phyloP scores from a whole-genome alignment of 2,329 filamentous ascomycete species.

The Cryphonectria nitschkei region DNA sequence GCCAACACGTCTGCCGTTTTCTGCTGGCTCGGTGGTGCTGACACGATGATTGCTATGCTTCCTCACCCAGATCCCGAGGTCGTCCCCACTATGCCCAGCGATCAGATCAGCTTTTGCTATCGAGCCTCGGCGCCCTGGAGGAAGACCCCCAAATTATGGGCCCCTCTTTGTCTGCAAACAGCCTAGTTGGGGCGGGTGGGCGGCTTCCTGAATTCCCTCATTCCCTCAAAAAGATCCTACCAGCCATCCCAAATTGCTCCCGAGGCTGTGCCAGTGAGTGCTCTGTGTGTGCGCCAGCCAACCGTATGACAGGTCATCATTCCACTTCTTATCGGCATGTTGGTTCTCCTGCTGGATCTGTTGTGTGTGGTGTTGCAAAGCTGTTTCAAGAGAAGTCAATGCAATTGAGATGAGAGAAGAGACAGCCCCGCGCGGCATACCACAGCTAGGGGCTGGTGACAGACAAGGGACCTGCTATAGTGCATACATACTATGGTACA shows the following conservation, averaged over 20 bases:
- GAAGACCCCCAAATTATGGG: background rate
- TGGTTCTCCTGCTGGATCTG: too few relatives aligned
- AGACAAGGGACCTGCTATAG: too few relatives aligned
- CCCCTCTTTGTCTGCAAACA: background rate
- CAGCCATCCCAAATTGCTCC: background rate
- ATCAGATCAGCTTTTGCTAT: background rate
- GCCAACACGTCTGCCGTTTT: background rate
- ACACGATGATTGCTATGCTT: background rate
- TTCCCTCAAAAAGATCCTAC: background rate
- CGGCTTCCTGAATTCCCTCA: background rate
- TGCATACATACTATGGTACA: too few relatives aligned
- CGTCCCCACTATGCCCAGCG: background rate
- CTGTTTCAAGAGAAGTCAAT: background rate
- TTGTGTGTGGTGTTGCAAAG: too few relatives aligned
- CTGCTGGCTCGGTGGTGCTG: background rate
- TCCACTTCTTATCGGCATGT: too few relatives aligned
- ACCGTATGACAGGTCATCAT: too few relatives aligned
- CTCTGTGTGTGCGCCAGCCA: too few relatives aligned
- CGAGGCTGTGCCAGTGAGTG: too few relatives aligned
- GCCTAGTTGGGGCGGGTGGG: background rate
- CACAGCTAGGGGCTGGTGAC: too few relatives aligned
- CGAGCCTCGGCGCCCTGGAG: background rate
- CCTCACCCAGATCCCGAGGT: too few relatives aligned
- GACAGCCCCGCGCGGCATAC: too few relatives aligned
- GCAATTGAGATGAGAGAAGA: too few relatives aligned